A percentile compares a stretch with the other conserved stretches of the same genome.
Conservation (phyloP, 805 yeast genomes). For the Naumovozyma dairenensis region DNA sequence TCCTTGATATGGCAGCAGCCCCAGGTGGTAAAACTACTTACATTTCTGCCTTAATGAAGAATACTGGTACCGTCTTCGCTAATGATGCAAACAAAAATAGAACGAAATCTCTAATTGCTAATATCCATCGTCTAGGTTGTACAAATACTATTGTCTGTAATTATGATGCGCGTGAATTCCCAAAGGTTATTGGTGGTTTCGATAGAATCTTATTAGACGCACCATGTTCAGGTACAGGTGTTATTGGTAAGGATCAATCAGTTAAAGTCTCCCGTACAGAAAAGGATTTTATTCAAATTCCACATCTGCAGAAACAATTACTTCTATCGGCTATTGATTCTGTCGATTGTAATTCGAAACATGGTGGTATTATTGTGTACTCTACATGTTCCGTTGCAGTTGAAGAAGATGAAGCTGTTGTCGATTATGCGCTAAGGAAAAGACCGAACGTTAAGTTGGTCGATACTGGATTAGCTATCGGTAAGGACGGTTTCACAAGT, state of each 20-base stretch:
- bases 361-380: slow-evolving; percentile 91
- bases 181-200: slow-evolving; percentile 96
- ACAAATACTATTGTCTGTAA: slow-evolving; percentile 93
- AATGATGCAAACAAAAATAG: slow-evolving; percentile 95
- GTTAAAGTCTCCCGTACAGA: slow-evolving; percentile 91
- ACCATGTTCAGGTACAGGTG: slow-evolving; percentile 99
- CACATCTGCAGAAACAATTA: slow-evolving; percentile 92
- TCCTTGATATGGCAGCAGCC: slow-evolving; percentile 98
- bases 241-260: slow-evolving; percentile 91
- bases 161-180: slow-evolving; percentile 97
- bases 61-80: slow-evolving; percentile 95
- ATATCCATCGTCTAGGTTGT: slow-evolving; percentile 94
- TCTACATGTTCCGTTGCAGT: slow-evolving; percentile 98
- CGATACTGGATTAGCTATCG: slow-evolving; percentile 84
- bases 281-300: slow-evolving; percentile 92
- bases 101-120: slow-evolving; percentile 92
- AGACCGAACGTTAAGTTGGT: slow-evolving; percentile 94
- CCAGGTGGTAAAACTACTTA: slow-evolving; percentile 99
- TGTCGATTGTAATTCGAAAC: slow-evolving; percentile 83
- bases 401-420: slow-evolving; percentile 97
- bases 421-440: slow-evolving; percentile 92
- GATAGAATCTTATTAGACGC: slow-evolving; percentile 94
- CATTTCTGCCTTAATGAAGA: slow-evolving; percentile 91
- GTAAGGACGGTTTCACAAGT: slow-evolving; percentile 90
- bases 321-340: slow-evolving; percentile 93